Conservation (phyloP, 352 stramenopile species). For the Hyaloperonospora brassicae region DNA sequence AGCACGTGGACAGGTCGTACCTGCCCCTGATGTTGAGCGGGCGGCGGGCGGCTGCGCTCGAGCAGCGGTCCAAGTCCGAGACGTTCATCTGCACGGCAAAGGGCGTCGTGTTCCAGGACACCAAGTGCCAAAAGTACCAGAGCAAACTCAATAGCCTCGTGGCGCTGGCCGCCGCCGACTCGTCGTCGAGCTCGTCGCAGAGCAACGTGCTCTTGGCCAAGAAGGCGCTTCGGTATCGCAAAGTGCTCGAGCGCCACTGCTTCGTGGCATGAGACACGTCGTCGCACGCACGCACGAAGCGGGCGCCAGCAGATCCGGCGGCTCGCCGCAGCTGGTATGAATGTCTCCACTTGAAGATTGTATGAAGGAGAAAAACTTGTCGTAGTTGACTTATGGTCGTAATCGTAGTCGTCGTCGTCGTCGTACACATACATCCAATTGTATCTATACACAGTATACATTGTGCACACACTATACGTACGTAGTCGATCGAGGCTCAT, state of each 20-base stretch:
- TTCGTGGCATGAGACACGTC: conserved; percentile 1
- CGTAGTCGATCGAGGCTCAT: no score
- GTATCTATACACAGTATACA: no score
- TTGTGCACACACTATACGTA: no score
- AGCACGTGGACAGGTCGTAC: conserved; percentile 10
- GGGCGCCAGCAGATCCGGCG: neutral
- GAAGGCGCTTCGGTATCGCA: conserved; percentile 31
- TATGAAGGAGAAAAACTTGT: neutral
- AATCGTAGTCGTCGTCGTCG: no score
- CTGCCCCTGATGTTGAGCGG: conserved; percentile 5
- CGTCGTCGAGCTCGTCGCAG: conserved; percentile 16
- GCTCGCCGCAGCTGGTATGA: conserved; percentile 2
- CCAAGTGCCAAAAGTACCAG: conserved; percentile 15
- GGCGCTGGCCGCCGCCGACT: conserved; percentile 12
- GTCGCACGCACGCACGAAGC: conserved; percentile 3
- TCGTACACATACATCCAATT: no score
- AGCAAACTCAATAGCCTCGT: conserved; percentile 17
- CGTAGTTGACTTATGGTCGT: neutral
- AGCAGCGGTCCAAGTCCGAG: conserved; percentile 27
- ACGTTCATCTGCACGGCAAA: conserved; percentile 29
- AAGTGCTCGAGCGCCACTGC: conserved; percentile 21
- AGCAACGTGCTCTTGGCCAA: conserved; percentile 29
- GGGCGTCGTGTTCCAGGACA: conserved; percentile 25
- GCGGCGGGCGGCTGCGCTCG: conserved; percentile 8
- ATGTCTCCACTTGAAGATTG: conserved; percentile 3